These are phyloP conservation scores for Gnomoniopsis sp. DNA, from an alignment of 2,329 filamentous ascomycete species.

Conservation along the genomic window DNA sequence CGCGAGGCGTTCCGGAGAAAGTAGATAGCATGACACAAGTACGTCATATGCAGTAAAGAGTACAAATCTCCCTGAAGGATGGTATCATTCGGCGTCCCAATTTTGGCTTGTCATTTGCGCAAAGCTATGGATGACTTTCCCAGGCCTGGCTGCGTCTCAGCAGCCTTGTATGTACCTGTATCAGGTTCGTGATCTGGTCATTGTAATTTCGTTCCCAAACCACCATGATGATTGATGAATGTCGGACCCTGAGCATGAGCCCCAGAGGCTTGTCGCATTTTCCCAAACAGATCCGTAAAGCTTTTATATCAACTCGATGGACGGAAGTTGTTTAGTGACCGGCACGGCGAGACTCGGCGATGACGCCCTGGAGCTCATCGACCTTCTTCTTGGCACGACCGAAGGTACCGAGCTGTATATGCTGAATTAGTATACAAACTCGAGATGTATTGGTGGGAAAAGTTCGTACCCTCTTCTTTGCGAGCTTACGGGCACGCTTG, in stretches of 20 bases:
- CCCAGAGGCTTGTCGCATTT: conserved; percentile 3
- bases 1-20: neutral
- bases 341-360: conserved; percentile 82
- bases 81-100: conserved; percentile 6
- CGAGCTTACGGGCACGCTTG: conserved; percentile 98
- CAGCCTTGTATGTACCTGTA: neutral
- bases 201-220: neutral
- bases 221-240: conserved; percentile 1
- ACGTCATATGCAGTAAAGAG: neutral
- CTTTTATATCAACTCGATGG: neutral
- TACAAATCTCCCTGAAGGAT: neutral
- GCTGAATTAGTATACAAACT: conserved; percentile 22
- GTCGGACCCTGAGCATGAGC: conserved; percentile 6
- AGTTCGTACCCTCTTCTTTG: conserved; percentile 87
- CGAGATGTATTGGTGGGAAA: neutral
- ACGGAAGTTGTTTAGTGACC: conserved; percentile 47
- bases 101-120: neutral
- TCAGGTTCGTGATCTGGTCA: neutral
- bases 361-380: conserved; percentile 96
- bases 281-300: conserved; percentile 5
- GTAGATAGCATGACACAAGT: neutral
- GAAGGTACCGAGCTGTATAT: conserved; percentile 85
- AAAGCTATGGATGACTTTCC: neutral
- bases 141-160: neutral
- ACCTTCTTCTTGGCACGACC: conserved; percentile 99